phyloP scores from a whole-genome alignment of 768 basidiomycete species.

The Suillus alpinus region DNA sequence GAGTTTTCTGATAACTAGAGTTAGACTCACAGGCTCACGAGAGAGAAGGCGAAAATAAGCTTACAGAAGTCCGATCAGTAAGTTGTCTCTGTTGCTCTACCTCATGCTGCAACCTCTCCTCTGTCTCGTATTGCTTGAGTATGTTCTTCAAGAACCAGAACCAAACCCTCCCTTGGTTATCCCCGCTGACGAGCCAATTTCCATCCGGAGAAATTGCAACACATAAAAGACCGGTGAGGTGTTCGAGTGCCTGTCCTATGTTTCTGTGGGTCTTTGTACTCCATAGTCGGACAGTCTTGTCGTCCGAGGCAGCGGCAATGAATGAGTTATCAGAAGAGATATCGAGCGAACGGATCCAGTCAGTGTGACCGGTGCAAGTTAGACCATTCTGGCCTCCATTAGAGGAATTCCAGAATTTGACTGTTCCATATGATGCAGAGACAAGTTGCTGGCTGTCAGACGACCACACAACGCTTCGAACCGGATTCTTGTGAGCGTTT shows the following conservation, averaged over 20 bases:
- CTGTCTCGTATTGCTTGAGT: background rate
- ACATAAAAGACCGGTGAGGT: background rate
- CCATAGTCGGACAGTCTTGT: background rate
- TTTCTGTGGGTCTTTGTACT: background rate
- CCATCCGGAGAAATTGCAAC: background rate
- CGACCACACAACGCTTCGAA: background rate
- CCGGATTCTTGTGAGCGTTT: constrained; percentile 11
- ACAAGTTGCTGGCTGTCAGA: background rate
- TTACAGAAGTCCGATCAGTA: background rate
- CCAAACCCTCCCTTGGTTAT: background rate
- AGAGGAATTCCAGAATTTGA: background rate
- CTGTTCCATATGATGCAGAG: background rate
- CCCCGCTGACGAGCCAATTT: background rate
- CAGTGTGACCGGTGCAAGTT: background rate
- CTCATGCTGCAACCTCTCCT: background rate
- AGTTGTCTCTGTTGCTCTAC: background rate
- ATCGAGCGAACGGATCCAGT: background rate
- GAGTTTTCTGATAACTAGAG: background rate
- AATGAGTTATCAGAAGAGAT: background rate
- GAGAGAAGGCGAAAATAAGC: background rate
- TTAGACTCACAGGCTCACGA: background rate
- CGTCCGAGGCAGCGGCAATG: background rate
- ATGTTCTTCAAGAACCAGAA: background rate
- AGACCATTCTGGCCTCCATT: background rate
- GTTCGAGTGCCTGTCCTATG: background rate